These are phyloP conservation scores for Panaeolus cyanescens DNA, from an alignment of 768 basidiomycete genomes.

Conservation along the genomic window DNA sequence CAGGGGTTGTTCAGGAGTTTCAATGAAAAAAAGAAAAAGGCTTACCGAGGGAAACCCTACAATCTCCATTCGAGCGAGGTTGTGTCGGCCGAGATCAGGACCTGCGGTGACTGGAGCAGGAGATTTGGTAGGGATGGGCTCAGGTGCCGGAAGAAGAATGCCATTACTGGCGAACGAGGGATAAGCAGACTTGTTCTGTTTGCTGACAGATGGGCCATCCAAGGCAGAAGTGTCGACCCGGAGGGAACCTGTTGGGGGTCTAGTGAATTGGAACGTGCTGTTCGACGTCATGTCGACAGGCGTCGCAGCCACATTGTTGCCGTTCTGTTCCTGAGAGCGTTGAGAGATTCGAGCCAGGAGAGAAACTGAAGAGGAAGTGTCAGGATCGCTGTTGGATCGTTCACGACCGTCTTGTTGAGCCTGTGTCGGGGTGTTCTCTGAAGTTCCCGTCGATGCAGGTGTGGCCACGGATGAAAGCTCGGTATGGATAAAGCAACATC, in stretches of 20 bases:
- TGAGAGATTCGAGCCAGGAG: slow-evolving; percentile 73
- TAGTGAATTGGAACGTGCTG: slow-evolving; percentile 51
- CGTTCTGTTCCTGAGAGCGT: slow-evolving; percentile 57
- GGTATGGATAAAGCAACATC: slow-evolving; percentile 94
- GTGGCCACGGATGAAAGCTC: slow-evolving; percentile 71
- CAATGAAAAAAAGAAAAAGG: slow-evolving; percentile 7
- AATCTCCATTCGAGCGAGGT: slow-evolving; percentile 69
- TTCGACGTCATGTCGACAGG: slow-evolving; percentile 54
- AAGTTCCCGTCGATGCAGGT: slow-evolving; percentile 45
- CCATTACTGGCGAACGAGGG: slow-evolving; percentile 67
- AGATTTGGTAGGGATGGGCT: slow-evolving; percentile 63
- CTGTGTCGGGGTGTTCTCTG: slow-evolving; percentile 51
- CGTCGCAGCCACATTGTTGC: slow-evolving; percentile 42
- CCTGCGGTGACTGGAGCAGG: slow-evolving; percentile 85
- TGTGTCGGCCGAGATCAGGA: slow-evolving; percentile 81
- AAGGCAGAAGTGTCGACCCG: slow-evolving; percentile 75
- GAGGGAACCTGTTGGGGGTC: slow-evolving; percentile 70
- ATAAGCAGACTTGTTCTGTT: slow-evolving; percentile 87
- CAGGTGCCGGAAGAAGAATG: slow-evolving; percentile 57
- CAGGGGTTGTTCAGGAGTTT: neutral
- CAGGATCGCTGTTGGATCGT: slow-evolving; percentile 84
- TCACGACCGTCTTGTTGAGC: slow-evolving; percentile 57
- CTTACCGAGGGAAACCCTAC: slow-evolving; percentile 72
- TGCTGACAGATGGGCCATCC: slow-evolving; percentile 50
- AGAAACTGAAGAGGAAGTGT: slow-evolving; percentile 67